Evolutionary conservation across 257 asterid species (phyloP), one percentile per base, ranked within the genome.

Genomic region (Salvia miltiorrhiza): DNA sequence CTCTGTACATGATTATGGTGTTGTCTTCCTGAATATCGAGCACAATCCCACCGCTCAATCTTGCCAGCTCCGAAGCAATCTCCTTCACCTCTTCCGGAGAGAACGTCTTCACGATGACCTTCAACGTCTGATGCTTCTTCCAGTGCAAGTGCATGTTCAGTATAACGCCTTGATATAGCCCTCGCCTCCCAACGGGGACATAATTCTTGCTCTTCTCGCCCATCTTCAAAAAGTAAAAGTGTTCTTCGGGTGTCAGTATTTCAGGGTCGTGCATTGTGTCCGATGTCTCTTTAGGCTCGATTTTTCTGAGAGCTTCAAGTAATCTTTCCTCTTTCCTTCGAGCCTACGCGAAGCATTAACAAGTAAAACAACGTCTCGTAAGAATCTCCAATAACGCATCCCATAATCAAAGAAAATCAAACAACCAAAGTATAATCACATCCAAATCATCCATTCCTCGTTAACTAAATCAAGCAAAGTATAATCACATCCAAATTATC

Each of bases 141-240:
- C 99, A 94, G 33, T 94, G 99, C 89, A 94, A 80, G 78, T 94
- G 99, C 99, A 91, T 91, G 81, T 94, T 94, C 71, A 94, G 79
- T 77, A 94, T 91, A 78, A 94, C 99, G 7, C 99, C 99, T 78
- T 85, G 89, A 80, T 87, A 94, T 50, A 94, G 77, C 65, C 99
- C 99, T 1, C 97, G 91, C 49, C 97, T 87, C 66, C 99, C 99
- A 57, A 94, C 90, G 1, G 99, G 99, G 32, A 94, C 99, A 50
- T 94, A 94, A 78, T 94, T 94, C 84, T 89, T 94, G 86, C 86
- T 79, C 79, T 94, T 94, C 65, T 86, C 89, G 0, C 99, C 99
- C 96, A 94, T 94, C 77, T 87, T 94, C 80, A 94, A 63, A 65
- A 82, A 94, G 87, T 94, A 94, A 81, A 91, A 91, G 85, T 94